Conservation (phyloP, 2,329 filamentous ascomycete species). For the Colletotrichum horii region DNA sequence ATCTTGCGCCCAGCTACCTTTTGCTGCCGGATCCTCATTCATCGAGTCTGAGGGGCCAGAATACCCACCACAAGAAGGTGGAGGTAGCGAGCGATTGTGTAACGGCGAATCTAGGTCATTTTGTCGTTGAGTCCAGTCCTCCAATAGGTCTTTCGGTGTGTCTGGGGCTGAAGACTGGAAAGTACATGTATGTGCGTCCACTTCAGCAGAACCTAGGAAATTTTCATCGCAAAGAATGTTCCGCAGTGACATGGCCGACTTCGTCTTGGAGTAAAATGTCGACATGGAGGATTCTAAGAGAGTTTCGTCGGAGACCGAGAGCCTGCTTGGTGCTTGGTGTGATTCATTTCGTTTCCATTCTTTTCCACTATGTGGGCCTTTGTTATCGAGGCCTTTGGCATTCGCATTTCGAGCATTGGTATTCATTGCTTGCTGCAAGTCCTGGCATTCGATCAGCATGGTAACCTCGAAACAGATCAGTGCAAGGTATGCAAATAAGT, state of each 20-base stretch:
- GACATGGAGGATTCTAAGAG: background rate
- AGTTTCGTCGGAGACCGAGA: background rate
- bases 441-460: background rate
- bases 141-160: background rate
- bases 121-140: background rate
- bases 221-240: background rate
- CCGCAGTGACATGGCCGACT: background rate
- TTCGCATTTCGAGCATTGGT: background rate
- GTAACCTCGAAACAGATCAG: no score
- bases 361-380: background rate
- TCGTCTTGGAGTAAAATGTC: background rate
- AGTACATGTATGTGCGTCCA: no score
- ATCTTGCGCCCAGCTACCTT: background rate
- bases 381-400: background rate
- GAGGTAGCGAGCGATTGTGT: background rate
- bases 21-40: background rate
- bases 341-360: background rate
- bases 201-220: background rate
- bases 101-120: background rate
- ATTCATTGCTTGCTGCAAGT: background rate
- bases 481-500: no score
- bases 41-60: background rate
- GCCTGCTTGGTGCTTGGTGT: background rate
- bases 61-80: background rate
- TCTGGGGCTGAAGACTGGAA: background rate